A percentile compares a stretch with the other conserved stretches of the same genome.
phyloP scores from a whole-genome alignment of 352 stramenopile genomes.

The Phytophthora foliorum region DNA sequence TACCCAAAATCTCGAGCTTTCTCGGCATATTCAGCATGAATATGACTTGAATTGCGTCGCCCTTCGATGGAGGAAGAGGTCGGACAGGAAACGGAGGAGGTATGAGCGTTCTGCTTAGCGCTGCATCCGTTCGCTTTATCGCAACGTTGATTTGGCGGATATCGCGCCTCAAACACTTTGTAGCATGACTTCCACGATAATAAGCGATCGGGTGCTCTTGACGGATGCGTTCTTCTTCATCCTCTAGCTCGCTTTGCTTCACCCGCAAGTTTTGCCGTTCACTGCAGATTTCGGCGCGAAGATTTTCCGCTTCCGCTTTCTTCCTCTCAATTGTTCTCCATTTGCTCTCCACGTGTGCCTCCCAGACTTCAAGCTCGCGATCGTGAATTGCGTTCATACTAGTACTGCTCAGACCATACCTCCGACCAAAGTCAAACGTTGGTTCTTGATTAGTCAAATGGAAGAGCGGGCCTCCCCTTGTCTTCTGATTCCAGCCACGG shows the following conservation, averaged over 20 bases:
- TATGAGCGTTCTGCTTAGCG: constrained; percentile 10
- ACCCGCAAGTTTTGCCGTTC: not conserved
- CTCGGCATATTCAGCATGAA: constrained; percentile 56
- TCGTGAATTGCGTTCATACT: constrained; percentile 21
- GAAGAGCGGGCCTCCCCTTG: constrained; percentile 35
- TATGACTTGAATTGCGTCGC: constrained; percentile 44
- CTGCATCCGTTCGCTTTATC: constrained; percentile 3
- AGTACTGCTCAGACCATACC: constrained; percentile 27
- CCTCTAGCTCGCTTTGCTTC: constrained; percentile 1
- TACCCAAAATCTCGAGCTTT: constrained; percentile 46
- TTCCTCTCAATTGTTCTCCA: constrained; percentile 35
- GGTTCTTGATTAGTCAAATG: constrained; percentile 45
- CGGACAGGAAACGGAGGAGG: constrained; percentile 43
- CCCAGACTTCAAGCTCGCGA: constrained; percentile 21
- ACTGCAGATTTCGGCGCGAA: constrained; percentile 17
- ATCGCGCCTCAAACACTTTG: not conserved
- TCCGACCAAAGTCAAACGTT: constrained; percentile 46
- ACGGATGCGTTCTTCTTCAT: constrained; percentile 14
- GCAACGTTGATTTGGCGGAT: not conserved
- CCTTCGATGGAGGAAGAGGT: constrained; percentile 38
- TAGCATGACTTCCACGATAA: constrained; percentile 1
- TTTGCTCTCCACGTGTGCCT: constrained; percentile 7
- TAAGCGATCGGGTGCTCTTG: not conserved
- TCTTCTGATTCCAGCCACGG: constrained; percentile 42
- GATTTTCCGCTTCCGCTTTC: constrained; percentile 4